Percentiles rank a stretch among this genome's conserved stretches.
phyloP scores from a whole-genome alignment of 352 stramenopile species.

The Peronospora farinosa region DNA sequence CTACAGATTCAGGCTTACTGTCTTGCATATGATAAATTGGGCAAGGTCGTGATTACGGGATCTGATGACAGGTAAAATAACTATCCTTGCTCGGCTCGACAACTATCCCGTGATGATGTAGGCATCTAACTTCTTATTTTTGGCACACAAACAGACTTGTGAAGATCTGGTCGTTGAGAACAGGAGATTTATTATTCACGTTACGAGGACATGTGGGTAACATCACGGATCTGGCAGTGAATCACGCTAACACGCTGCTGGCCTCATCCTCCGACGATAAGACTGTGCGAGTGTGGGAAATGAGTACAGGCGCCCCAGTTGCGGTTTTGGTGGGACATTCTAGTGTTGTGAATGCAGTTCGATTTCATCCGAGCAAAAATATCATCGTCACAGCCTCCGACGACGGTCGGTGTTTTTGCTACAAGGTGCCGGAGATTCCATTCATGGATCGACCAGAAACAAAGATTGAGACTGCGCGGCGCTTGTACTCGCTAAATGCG shows the following conservation, averaged over 20 bases:
- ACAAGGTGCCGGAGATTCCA: slow-evolving; percentile 78
- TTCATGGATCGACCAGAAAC: slow-evolving; percentile 46
- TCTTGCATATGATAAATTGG: slow-evolving; percentile 92
- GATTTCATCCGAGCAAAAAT: slow-evolving; percentile 83
- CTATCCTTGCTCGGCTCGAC: background rate
- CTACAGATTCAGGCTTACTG: slow-evolving; percentile 93
- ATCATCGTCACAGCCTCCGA: slow-evolving; percentile 90
- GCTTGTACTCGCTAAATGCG: slow-evolving; percentile 56
- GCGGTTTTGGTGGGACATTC: slow-evolving; percentile 83
- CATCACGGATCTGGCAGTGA: slow-evolving; percentile 87
- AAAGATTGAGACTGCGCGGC: slow-evolving; percentile 73
- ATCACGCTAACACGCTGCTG: slow-evolving; percentile 72
- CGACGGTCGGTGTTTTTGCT: slow-evolving; percentile 88
- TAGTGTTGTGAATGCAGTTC: slow-evolving; percentile 78
- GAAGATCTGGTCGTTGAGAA: slow-evolving; percentile 93
- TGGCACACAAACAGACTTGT: slow-evolving; percentile 65
- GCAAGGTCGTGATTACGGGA: slow-evolving; percentile 94
- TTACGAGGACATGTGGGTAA: slow-evolving; percentile 83
- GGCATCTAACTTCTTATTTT: slow-evolving; percentile 6
- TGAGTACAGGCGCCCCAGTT: slow-evolving; percentile 74
- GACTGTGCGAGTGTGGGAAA: slow-evolving; percentile 84
- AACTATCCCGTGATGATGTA: slow-evolving; percentile 1
- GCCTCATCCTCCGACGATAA: slow-evolving; percentile 87
- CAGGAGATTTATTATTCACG: slow-evolving; percentile 75
- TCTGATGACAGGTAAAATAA: slow-evolving; percentile 87